Evolutionary conservation across 2,329 filamentous ascomycete genomes (phyloP), one percentile per base, ranked within the genome.

Genomic region (Alternaria incomplexa): DNA sequence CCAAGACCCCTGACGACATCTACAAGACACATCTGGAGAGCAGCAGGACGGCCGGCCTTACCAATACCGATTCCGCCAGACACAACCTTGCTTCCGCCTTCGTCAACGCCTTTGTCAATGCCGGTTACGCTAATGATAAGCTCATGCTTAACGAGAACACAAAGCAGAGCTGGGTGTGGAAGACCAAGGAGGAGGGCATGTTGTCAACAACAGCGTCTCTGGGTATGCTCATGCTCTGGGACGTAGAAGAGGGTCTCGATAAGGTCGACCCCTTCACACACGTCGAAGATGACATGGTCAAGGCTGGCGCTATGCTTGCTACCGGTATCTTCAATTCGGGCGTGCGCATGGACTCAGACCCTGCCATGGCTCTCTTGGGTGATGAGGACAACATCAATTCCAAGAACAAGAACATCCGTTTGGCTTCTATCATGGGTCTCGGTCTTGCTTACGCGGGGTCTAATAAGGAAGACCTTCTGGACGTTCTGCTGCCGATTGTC

Each of bases 21-120:
- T 99, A 99, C 87, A 99, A 99, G 85, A 97, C 93, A 77, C 96
- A 99, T 81, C 87, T 99, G 6, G 96, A 99, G 82, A 98, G 92
- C 83, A 97, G 91, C 73, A 89, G 96, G 65, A 96, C 96, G 56
- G 93, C 93, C 23, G 94, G 93, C 36, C 88, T 97, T 82, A 97
- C 95, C 11, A 97, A 97, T 77, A 89, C 96, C 50, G 96, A 99
- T 78, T 99, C 96, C 10, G 94, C 95, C 28, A 88, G 93, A 73
- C 95, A 99, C 84, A 99, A 99, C 76, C 86, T 99, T 64, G 94
- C 96, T 5, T 96, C 95, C 57, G 93, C 91, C 5, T 98, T 99
- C 71, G 96, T 99, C 68, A 99, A 99, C 76, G 93, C 92, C 0
- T 98, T 99, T 75, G 93, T 96, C 66, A 99, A 99, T 72, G 94